Conservation (phyloP, 768 basidiomycete genomes). For the Rhodotorula kratochvilovae region DNA sequence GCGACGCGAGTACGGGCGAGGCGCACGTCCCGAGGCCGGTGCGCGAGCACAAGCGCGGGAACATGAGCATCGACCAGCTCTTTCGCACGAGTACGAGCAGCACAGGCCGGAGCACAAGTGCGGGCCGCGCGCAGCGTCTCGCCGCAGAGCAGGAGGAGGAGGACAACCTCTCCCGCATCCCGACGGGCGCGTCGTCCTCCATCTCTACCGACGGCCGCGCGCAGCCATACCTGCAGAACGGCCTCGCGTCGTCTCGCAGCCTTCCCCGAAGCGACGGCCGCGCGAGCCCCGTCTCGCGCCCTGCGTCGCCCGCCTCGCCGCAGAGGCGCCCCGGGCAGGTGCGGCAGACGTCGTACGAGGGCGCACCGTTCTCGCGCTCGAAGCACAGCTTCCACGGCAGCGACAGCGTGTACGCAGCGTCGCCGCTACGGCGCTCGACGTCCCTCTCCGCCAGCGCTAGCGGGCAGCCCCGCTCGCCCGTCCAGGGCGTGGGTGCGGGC, state of each 20-base stretch:
- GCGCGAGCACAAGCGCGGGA: not conserved
- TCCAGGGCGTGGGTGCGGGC: not conserved
- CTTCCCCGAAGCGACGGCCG: not conserved
- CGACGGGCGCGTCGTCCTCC: not conserved
- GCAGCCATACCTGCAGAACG: not conserved
- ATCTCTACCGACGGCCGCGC: not conserved
- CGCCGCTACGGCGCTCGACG: not conserved
- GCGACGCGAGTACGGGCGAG: not conserved
- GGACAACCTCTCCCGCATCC: not conserved
- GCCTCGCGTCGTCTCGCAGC: not conserved
- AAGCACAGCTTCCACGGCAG: not conserved
- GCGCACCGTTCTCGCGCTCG: not conserved
- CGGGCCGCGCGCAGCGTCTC: too few relatives aligned
- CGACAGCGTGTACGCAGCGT: not conserved
- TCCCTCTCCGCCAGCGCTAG: not conserved
- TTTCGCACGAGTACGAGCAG: too few relatives aligned
- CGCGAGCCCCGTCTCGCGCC: not conserved
- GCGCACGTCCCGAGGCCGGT: not conserved
- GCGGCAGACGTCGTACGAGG: not conserved
- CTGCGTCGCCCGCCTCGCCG: not conserved
- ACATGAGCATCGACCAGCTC: not conserved
- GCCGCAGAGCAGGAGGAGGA: too few relatives aligned
- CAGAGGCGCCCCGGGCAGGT: not conserved
- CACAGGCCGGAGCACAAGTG: too few relatives aligned
- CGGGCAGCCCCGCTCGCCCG: not conserved